Base-by-base conservation (phyloP, 495 filamentous ascomycete species). In the Talaromyces ruber region DNA sequence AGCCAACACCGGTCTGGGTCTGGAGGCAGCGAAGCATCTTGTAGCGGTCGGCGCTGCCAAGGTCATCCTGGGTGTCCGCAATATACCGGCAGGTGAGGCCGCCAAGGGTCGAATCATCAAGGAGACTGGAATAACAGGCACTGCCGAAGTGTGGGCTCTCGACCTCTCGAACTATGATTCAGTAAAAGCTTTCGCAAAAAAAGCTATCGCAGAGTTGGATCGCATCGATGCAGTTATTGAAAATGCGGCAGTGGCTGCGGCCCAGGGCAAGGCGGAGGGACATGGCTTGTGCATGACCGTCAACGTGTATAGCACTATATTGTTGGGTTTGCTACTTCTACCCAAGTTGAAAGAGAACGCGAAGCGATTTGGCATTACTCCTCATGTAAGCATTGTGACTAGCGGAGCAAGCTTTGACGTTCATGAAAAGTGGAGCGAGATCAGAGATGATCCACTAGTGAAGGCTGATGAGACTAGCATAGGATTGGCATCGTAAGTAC, bases 21-120 rank as follows among this genome's bases (percentile, higher is more conserved):
- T 77, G 2, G 76, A 81, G 64, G 76, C 77, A 30, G 73, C 79
- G 3, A 65, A 67, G 2, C 80, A 83, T 50, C 70, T 86, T 32
- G 73, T 84, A 3, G 63, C 65, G 11, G 72, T 79, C 6, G 69
- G 70, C 0, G 74, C 84, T 4, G 68, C 72, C 0, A 73, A 69
- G 59, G 72, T 87, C 7, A 81, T 87, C 62, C 66, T 88, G 0
- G 84, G 75, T 4, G 82, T 84, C 1, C 82, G 85, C 14, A 81
- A 75, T 53, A 56, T 72, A 0, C 53, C 64, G 1, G 80, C 79
- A 21, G 86, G 84, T 2, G 63, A 81, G 26, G 68, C 39, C 0
- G 83, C 79, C 7, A 68, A 67, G 25, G 32, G 67, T 21, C 62
- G 71, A 0, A 72, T 79, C 25, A 74, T 72, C 34, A 26, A 61